Conservation (phyloP, 148 eudicot species). For the Euryodendron excelsum region DNA sequence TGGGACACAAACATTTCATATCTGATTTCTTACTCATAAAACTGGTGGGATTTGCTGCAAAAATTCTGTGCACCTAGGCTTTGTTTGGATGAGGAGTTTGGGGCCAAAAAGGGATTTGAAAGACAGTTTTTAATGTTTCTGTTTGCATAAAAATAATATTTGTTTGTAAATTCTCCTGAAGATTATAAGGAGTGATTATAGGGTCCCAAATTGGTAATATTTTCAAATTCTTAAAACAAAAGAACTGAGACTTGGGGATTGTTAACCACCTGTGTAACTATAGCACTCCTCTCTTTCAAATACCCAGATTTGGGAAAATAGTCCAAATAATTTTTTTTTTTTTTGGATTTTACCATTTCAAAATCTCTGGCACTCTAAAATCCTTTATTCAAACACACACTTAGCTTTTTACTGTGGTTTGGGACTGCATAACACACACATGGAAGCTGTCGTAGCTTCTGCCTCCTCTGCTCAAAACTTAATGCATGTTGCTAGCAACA, state of each 20-base stretch:
- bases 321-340: not conserved
- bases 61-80: too few relatives aligned
- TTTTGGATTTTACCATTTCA: not conserved
- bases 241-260: not conserved
- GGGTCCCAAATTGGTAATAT: not conserved
- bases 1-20: not conserved
- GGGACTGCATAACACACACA: not conserved
- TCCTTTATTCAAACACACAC: not conserved
- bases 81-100: not conserved
- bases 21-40: not conserved
- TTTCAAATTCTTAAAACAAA: not conserved
- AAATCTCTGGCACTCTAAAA: not conserved
- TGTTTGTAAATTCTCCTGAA: too few relatives aligned
- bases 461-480: not conserved
- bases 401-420: not conserved
- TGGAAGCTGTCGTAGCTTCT: not conserved
- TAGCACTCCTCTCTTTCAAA: not conserved
- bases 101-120: not conserved
- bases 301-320: too few relatives aligned
- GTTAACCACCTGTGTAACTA: not conserved
- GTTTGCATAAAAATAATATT: not conserved
- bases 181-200: not conserved
- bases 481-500: conserved; percentile 2
- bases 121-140: not conserved
- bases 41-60: not conserved